phyloP scores from a whole-genome alignment of 192 early-diverging fungal species.

The Mortierella antarctica region DNA sequence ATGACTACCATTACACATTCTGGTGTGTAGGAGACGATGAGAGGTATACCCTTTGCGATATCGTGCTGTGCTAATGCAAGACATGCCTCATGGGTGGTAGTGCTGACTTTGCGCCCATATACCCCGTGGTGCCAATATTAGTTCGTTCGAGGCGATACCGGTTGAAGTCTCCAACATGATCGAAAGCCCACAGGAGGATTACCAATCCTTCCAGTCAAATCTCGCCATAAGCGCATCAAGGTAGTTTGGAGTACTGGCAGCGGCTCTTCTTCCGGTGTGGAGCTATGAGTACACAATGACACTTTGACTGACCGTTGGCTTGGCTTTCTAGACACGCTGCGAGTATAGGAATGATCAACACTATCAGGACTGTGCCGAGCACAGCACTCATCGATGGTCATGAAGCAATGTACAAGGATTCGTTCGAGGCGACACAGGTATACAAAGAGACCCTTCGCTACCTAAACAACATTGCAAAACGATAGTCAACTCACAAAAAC shows the following conservation, averaged over 20 bases:
- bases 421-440: constrained; percentile 44
- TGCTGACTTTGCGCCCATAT: background rate
- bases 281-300: too few species aligned
- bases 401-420: constrained; percentile 48
- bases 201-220: constrained; percentile 54
- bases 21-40: constrained; percentile 38
- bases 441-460: too few species aligned
- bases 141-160: constrained; percentile 28
- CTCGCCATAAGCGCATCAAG: constrained; percentile 28
- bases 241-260: background rate
- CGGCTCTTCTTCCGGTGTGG: background rate
- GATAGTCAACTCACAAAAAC: background rate
- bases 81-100: background rate
- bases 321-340: constrained; percentile 11
- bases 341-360: constrained; percentile 35
- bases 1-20: constrained; percentile 51
- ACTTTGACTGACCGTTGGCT: background rate
- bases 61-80: background rate
- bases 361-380: constrained; percentile 23
- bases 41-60: background rate
- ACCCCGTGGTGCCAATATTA: background rate
- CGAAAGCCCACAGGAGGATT: constrained; percentile 50
- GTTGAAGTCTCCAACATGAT: constrained; percentile 48
- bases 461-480: background rate
- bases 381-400: constrained; percentile 34